These are phyloP conservation scores for Ceratobasidium sp. DNA, from an alignment of 1,284 basidiomycete species.

Conservation along the genomic window DNA sequence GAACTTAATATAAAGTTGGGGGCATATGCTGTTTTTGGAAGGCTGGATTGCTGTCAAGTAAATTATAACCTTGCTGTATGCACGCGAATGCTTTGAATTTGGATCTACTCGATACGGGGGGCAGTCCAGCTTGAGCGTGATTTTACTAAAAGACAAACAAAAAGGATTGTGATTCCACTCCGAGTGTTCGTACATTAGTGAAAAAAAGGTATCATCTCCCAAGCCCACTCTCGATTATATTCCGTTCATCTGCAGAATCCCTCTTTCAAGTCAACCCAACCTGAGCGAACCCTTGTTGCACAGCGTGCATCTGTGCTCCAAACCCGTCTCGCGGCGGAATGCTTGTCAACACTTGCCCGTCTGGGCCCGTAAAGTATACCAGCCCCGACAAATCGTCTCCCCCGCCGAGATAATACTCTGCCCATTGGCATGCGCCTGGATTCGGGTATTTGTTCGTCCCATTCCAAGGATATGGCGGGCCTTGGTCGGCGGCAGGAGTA, in stretches of 20 bases:
- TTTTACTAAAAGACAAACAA: background rate
- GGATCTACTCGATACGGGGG: no score
- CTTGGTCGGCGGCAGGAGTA: slow-evolving; percentile 45
- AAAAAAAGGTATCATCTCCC: background rate
- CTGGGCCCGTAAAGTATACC: slow-evolving; percentile 41
- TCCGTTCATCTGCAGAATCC: background rate
- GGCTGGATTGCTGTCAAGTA: background rate
- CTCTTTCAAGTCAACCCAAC: background rate
- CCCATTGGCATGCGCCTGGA: slow-evolving; percentile 80
- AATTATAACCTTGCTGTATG: background rate
- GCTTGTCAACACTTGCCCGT: slow-evolving; percentile 22
- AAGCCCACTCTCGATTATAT: background rate
- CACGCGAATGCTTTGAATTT: background rate
- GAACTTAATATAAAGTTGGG: no score
- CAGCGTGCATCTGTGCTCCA: slow-evolving; percentile 9
- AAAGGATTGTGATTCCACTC: background rate
- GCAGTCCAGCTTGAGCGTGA: no score
- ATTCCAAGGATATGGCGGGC: slow-evolving; percentile 74
- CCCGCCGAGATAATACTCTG: slow-evolving; percentile 55
- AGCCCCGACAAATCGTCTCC: slow-evolving; percentile 41
- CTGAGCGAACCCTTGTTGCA: slow-evolving; percentile 37
- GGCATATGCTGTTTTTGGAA: no score
- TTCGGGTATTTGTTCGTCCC: slow-evolving; percentile 70
- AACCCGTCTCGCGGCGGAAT: slow-evolving; percentile 18
- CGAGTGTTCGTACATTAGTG: background rate